These are phyloP conservation scores for Trifolium pratense DNA, from an alignment of 306 rosid genomes.

Conservation along the genomic window DNA sequence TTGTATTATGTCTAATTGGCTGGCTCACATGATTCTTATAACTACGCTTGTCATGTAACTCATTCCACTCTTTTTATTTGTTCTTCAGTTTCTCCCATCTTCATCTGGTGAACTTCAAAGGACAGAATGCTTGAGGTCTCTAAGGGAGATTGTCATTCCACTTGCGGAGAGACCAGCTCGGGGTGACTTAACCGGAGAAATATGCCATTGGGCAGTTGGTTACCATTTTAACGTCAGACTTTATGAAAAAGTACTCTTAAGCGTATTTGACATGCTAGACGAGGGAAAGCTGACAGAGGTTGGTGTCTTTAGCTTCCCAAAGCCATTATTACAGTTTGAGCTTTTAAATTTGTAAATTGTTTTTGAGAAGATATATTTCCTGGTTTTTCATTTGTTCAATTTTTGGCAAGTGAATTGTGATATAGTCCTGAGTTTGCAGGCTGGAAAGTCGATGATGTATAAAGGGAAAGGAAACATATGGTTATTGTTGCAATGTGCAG, in stretches of 20 bases:
- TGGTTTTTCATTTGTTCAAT: neutral
- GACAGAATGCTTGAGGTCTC: conserved; percentile 87
- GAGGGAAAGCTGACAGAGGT: conserved; percentile 97
- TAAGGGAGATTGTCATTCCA: conserved; percentile 81
- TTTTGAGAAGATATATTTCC: conserved; percentile 22
- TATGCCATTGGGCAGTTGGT: conserved; percentile 99
- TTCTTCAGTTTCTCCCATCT: conserved; percentile 79
- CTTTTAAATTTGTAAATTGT: conserved; percentile 36
- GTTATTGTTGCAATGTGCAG: conserved; percentile 24
- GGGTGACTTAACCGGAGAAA: conserved; percentile 98
- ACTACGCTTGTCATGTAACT: conserved; percentile 1
- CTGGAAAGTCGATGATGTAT: neutral
- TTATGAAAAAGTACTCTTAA: conserved; percentile 87
- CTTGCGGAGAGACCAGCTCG: conserved; percentile 98
- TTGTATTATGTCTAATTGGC: conserved; percentile 24
- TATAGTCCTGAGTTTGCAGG: too few relatives aligned
- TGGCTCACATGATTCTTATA: conserved; percentile 37
- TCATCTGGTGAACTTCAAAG: conserved; percentile 92
- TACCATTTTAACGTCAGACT: conserved; percentile 87
- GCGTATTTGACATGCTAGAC: conserved; percentile 95
- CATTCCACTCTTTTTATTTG: conserved; percentile 34
- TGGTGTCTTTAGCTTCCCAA: conserved; percentile 50
- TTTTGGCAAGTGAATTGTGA: too few relatives aligned
- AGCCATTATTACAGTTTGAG: conserved; percentile 31
- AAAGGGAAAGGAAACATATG: conserved; percentile 14